Conservation (phyloP, 148 eudicot species). For the Hydrangea macrophylla region DNA sequence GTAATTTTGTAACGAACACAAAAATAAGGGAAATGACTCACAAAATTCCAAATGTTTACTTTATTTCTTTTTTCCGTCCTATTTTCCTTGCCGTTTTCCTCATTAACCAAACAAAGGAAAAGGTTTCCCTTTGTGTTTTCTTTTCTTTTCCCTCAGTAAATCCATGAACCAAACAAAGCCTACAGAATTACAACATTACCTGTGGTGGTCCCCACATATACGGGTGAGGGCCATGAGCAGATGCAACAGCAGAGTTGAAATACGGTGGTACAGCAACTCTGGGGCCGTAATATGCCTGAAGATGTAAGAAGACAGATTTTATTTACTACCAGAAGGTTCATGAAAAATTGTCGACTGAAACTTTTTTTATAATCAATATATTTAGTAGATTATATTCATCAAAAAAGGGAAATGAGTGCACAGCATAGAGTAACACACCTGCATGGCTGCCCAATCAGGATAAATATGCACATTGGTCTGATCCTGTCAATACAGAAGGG, state of each 20-base stretch:
- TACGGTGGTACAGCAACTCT: constrained; percentile 83
- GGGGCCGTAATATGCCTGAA: constrained; percentile 91
- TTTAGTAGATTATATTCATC: background rate
- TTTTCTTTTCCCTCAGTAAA: no score
- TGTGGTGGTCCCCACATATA: constrained; percentile 98
- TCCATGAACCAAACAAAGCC: no score
- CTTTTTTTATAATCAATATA: background rate
- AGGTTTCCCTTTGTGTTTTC: no score
- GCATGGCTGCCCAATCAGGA: constrained; percentile 98
- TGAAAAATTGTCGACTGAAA: background rate
- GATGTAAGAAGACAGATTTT: constrained; percentile 1
- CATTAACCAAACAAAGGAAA: no score
- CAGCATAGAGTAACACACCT: constrained; percentile 43
- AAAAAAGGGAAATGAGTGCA: background rate
- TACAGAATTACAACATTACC: no score
- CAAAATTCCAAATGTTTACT: no score
- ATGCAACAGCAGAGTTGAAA: constrained; percentile 64
- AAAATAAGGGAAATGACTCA: no score
- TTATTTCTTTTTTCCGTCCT: no score
- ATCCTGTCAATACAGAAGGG: constrained; percentile 48
- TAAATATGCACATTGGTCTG: constrained; percentile 65
- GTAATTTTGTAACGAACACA: no score
- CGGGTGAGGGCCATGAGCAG: constrained; percentile 75
- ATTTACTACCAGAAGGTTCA: background rate
- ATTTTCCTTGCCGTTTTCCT: no score